These are phyloP conservation scores for Chenopodium album DNA, from an alignment of 148 eudicot species.

Conservation along the genomic window DNA sequence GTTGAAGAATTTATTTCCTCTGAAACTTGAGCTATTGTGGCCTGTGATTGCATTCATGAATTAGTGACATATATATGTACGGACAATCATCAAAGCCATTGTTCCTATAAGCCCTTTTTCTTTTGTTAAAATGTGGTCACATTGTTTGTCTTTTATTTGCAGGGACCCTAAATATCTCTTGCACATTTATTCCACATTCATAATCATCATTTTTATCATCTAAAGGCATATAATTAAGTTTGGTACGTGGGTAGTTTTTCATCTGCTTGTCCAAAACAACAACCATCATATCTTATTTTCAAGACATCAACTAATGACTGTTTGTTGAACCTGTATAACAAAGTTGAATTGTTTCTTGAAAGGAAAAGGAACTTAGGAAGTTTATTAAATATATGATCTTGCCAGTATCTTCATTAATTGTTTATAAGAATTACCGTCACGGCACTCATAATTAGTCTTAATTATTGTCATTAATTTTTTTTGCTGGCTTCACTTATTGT, in stretches of 20 bases:
- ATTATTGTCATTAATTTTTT: not conserved
- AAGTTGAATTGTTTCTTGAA: constrained; percentile 1
- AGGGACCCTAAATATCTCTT: not conserved
- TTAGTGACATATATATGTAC: constrained; percentile 11
- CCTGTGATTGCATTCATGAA: constrained; percentile 16
- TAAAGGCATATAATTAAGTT: constrained; percentile 26
- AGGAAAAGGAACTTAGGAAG: not conserved
- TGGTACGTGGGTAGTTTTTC: constrained; percentile 25
- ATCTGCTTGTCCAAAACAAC: constrained; percentile 19
- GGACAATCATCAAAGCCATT: not conserved
- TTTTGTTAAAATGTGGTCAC: not conserved
- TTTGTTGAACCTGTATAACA: constrained; percentile 14
- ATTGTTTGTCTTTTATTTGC: constrained; percentile 5
- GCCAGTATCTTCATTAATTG: not conserved
- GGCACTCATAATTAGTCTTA: not conserved
- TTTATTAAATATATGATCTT: not conserved
- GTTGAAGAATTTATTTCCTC: constrained; percentile 27
- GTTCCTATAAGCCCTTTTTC: not conserved
- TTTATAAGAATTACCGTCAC: not conserved
- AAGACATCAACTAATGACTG: constrained; percentile 16
- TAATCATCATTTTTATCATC: constrained; percentile 21
- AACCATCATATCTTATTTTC: constrained; percentile 19
- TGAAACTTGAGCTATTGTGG: constrained; percentile 25
- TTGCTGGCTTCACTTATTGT: not conserved
- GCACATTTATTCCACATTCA: constrained; percentile 15